Conservation (phyloP, 2,329 filamentous ascomycete species). For the Coniochaeta ligniaria region DNA sequence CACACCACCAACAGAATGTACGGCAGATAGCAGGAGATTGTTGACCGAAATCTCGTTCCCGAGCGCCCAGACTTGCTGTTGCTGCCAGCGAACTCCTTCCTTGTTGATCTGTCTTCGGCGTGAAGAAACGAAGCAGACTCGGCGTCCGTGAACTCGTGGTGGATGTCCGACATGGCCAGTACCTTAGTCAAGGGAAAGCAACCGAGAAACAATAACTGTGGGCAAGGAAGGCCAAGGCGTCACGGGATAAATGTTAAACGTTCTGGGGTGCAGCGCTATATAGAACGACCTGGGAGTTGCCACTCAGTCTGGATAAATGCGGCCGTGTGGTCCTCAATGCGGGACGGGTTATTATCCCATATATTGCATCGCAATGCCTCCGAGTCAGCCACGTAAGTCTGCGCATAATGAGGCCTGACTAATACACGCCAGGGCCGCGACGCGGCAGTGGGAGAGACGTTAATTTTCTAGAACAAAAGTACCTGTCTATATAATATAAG, state of each 20-base stretch:
- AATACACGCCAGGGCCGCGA: background rate
- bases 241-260: background rate
- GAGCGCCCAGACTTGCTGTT: background rate
- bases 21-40: background rate
- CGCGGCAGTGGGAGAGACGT: background rate
- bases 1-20: slow-evolving; percentile 1
- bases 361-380: background rate
- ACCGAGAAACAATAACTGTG: background rate
- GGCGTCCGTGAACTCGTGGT: slow-evolving; percentile 6
- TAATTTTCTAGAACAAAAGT: background rate
- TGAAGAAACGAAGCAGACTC: slow-evolving; percentile 10
- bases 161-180: slow-evolving; percentile 4
- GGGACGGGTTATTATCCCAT: background rate
- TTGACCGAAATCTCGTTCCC: background rate
- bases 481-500: background rate
- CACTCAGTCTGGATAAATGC: background rate
- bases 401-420: background rate
- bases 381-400: background rate
- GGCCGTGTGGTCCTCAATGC: background rate
- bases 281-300: background rate
- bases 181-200: background rate
- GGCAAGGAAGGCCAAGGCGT: background rate
- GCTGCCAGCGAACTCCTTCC: background rate
- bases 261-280: background rate
- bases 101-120: background rate